Percentiles rank a stretch among this genome's conserved stretches.
Evolutionary conservation across 805 yeast species (phyloP).

Genomic region (Metschnikowia gelsemii): DNA sequence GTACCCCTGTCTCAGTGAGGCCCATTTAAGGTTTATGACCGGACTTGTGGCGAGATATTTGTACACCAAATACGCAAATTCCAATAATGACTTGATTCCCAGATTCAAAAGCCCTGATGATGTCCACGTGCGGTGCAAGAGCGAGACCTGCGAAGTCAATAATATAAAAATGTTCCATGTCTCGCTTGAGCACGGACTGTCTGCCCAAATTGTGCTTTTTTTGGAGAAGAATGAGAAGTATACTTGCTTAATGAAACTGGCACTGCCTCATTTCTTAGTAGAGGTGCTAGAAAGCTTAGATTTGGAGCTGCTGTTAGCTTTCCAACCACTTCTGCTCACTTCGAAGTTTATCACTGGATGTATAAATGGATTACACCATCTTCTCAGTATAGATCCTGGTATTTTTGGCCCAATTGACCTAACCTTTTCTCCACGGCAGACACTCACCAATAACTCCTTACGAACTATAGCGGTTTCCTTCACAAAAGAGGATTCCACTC

Average conservation of each 20-base stretch:
- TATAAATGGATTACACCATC: constrained; percentile 3
- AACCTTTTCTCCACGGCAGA: constrained; percentile 9
- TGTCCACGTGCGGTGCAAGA: constrained; percentile 5
- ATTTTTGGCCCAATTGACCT: constrained; percentile 14
- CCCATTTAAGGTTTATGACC: constrained; percentile 6
- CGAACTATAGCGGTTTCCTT: constrained; percentile 10
- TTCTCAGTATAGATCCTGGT: neutral
- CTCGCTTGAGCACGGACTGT: constrained; percentile 5
- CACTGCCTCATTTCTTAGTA: constrained; percentile 10
- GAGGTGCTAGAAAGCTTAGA: constrained; percentile 17
- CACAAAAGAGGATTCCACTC: constrained; percentile 9
- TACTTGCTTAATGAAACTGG: constrained; percentile 8
- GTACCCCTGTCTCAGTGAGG: constrained; percentile 7
- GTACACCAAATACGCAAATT: constrained; percentile 13
- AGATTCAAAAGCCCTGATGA: constrained; percentile 12
- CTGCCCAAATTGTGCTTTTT: constrained; percentile 12
- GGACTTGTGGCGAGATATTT: constrained; percentile 14
- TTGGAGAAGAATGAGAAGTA: constrained; percentile 1
- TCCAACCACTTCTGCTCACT: constrained; percentile 5
- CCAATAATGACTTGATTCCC: constrained; percentile 12
- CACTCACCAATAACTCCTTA: constrained; percentile 13
- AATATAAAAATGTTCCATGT: constrained; percentile 8
- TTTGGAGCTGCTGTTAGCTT: constrained; percentile 10
- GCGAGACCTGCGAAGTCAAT: neutral
- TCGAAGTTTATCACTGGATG: constrained; percentile 1